phyloP scores from a whole-genome alignment of 2,329 filamentous ascomycete species.

The Aspergillus piperis region DNA sequence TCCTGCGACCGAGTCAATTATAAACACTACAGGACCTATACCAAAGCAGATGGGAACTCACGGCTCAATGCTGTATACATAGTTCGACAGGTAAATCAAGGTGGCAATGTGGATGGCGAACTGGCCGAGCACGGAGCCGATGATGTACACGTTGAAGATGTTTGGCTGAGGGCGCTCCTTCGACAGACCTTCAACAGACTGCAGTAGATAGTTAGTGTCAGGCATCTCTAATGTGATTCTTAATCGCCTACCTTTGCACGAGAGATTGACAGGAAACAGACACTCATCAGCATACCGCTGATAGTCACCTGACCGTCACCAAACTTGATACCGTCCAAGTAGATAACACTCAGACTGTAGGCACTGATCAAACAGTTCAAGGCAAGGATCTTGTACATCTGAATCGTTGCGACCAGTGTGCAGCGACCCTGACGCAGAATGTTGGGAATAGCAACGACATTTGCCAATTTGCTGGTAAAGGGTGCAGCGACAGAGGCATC shows the following conservation, averaged over 20 bases:
- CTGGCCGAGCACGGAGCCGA: slow-evolving; percentile 93
- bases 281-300: slow-evolving; percentile 99
- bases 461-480: slow-evolving; percentile 95
- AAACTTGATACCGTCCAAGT: slow-evolving; percentile 98
- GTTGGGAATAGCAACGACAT: slow-evolving; percentile 95
- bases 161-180: slow-evolving; percentile 98
- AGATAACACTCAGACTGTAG: slow-evolving; percentile 94
- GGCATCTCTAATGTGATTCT: neutral
- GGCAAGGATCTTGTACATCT: slow-evolving; percentile 99
- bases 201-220: slow-evolving; percentile 16
- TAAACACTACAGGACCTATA: slow-evolving; percentile 26
- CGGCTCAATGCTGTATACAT: slow-evolving; percentile 83
- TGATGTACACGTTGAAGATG: slow-evolving; percentile 99
- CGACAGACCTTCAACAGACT: slow-evolving; percentile 88
- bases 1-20: slow-evolving; percentile 41
- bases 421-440: slow-evolving; percentile 97
- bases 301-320: slow-evolving; percentile 98
- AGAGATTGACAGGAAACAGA: slow-evolving; percentile 98
- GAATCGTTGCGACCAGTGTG: slow-evolving; percentile 95
- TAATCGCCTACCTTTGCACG: slow-evolving; percentile 68
- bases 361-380: slow-evolving; percentile 97
- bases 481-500: slow-evolving; percentile 96
- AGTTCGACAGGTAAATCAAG: slow-evolving; percentile 88
- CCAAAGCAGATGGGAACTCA: slow-evolving; percentile 51
- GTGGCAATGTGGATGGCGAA: slow-evolving; percentile 95